A percentile compares a stretch with the other conserved stretches of the same genome.
phyloP scores from a whole-genome alignment of 2,329 filamentous ascomycete genomes.

The Gaeumannomyces sp. region DNA sequence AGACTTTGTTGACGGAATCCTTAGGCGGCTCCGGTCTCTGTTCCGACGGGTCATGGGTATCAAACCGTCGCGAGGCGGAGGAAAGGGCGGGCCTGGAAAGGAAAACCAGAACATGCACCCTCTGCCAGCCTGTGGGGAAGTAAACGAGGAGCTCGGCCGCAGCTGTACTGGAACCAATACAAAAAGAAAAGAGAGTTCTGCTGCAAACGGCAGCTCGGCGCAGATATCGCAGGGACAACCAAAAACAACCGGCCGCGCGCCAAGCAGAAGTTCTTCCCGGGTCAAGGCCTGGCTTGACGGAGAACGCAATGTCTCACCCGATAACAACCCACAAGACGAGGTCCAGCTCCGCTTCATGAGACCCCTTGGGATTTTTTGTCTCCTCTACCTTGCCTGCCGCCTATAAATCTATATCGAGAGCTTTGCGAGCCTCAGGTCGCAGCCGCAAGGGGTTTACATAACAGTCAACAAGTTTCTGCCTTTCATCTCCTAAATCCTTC shows the following conservation, averaged over 20 bases:
- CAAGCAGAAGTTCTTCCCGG: neutral
- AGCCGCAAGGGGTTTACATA: slow-evolving; percentile 13
- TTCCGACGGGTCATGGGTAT: neutral
- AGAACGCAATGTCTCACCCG: slow-evolving; percentile 11
- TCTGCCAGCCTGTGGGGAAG: too few species aligned
- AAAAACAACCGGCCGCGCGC: too few species aligned
- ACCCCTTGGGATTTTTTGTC: neutral
- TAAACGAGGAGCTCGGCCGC: too few species aligned
- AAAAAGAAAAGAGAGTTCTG: too few species aligned
- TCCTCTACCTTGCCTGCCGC: slow-evolving; percentile 11
- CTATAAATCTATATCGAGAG: slow-evolving; percentile 13
- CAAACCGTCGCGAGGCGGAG: neutral
- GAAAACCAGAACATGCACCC: too few species aligned
- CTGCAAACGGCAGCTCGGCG: too few species aligned
- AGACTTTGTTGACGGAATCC: neutral
- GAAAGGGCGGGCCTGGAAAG: too few species aligned
- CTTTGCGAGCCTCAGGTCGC: slow-evolving; percentile 12
- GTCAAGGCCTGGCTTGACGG: slow-evolving; percentile 3
- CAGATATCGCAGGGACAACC: too few species aligned
- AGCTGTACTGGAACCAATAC: too few species aligned
- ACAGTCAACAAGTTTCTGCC: slow-evolving; percentile 12
- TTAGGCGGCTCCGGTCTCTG: neutral
- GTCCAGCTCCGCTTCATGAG: slow-evolving; percentile 1
- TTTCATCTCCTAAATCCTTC: neutral
- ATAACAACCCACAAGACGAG: slow-evolving; percentile 11